Conservation (phyloP, 176 grass and related monocot species). For the Phoenix roebelenii region DNA sequence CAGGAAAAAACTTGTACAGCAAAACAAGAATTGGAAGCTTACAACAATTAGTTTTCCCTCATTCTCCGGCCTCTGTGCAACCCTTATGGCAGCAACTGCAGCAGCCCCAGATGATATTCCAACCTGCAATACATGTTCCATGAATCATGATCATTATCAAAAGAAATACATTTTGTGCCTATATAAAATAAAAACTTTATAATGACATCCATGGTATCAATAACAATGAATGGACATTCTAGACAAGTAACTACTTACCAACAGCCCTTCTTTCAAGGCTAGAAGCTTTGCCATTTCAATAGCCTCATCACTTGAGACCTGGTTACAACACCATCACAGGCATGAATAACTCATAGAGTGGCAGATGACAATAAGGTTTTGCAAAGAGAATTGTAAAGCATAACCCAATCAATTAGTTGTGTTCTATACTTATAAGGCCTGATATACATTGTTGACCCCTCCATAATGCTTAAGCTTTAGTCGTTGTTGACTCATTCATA, state of each 20-base stretch:
- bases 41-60: conserved; percentile 42
- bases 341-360: too few species aligned
- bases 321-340: background rate
- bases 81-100: conserved; percentile 29
- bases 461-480: too few species aligned
- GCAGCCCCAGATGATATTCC: conserved; percentile 52
- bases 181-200: background rate
- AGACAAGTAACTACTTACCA: conserved; percentile 18
- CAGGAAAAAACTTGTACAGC: too few species aligned
- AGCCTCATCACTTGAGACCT: conserved; percentile 38
- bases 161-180: background rate
- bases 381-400: too few species aligned
- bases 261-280: conserved; percentile 41
- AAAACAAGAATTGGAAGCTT: conserved; percentile 7
- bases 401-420: too few species aligned
- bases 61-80: conserved; percentile 44
- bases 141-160: background rate
- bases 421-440: too few species aligned
- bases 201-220: background rate
- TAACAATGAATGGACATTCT: background rate
- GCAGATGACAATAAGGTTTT: too few species aligned
- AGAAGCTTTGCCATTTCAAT: conserved; percentile 58
- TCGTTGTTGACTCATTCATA: too few species aligned
- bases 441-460: too few species aligned
- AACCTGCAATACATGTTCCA: conserved; percentile 24